phyloP scores from a whole-genome alignment of 169 alveolate species.

The Pseudocohnilembus persalinus region DNA sequence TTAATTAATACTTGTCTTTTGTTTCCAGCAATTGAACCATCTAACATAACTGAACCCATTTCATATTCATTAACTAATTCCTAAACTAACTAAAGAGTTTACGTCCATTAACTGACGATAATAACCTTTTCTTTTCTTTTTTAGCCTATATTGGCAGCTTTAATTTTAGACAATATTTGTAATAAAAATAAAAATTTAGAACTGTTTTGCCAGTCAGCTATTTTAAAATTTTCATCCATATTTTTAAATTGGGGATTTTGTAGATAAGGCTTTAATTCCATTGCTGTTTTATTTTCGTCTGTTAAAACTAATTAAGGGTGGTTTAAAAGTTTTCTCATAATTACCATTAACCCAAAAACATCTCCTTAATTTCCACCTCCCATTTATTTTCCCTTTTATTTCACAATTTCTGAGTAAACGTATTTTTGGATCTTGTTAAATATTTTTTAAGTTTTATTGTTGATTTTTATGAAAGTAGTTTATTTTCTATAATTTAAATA shows the following conservation, averaged over 20 bases:
- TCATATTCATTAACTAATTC: slow-evolving; percentile 81
- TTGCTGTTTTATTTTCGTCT: slow-evolving; percentile 1
- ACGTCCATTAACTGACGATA: slow-evolving; percentile 90
- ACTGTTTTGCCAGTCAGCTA: slow-evolving; percentile 12
- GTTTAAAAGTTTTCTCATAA: slow-evolving; percentile 12
- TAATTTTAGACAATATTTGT: not conserved
- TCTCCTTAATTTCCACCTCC: not conserved
- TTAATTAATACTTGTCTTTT: slow-evolving; percentile 85
- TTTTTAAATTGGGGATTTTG: not conserved
- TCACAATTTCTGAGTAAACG: not conserved
- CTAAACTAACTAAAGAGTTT: slow-evolving; percentile 89
- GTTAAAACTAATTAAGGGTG: slow-evolving; percentile 23
- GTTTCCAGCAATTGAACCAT: slow-evolving; percentile 87
- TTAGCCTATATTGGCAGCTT: not conserved
- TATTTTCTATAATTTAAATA: slow-evolving; percentile 22
- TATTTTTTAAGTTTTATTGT: no score
- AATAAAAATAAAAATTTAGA: not conserved
- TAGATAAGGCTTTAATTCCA: not conserved
- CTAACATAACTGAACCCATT: slow-evolving; percentile 88
- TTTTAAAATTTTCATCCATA: not conserved
- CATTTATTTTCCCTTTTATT: not conserved
- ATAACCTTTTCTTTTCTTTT: slow-evolving; percentile 88
- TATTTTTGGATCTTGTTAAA: not conserved
- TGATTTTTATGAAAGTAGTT: slow-evolving; percentile 14
- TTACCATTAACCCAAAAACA: not conserved